phyloP scores from a whole-genome alignment of 2,329 filamentous ascomycete species.

The Mycosphaerella sp. region DNA sequence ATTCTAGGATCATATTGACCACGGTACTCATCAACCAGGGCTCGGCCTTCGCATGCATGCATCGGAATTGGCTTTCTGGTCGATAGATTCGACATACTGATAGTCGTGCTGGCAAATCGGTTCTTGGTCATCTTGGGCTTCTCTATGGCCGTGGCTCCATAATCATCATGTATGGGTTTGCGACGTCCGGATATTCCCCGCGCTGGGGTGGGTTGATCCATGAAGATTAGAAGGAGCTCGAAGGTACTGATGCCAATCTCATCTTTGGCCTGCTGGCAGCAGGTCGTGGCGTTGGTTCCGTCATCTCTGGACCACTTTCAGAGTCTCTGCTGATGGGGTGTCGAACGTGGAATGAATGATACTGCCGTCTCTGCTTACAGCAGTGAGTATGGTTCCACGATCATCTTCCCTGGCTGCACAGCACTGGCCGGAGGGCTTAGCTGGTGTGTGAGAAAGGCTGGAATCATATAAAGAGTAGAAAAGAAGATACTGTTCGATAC shows the following conservation, averaged over 20 bases:
- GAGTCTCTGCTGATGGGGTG: constrained; percentile 39
- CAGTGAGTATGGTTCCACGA: constrained; percentile 39
- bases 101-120: constrained; percentile 36
- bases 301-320: constrained; percentile 49
- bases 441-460: constrained; percentile 20
- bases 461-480: constrained; percentile 10
- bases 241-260: constrained; percentile 41
- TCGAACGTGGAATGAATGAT: constrained; percentile 9
- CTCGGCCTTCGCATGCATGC: constrained; percentile 35
- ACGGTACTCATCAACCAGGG: constrained; percentile 39
- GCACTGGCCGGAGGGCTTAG: constrained; percentile 17
- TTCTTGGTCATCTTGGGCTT: constrained; percentile 44
- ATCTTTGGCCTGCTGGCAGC: constrained; percentile 46
- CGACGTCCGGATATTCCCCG: constrained; percentile 37
- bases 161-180: constrained; percentile 39
- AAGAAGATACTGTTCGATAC: not conserved
- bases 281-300: constrained; percentile 48
- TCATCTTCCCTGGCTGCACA: constrained; percentile 38
- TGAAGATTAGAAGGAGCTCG: constrained; percentile 19
- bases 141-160: constrained; percentile 39
- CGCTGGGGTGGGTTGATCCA: constrained; percentile 31
- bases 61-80: constrained; percentile 37
- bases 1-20: too few species aligned
- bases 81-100: constrained; percentile 38
- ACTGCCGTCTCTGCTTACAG: constrained; percentile 36